Percentiles rank a stretch among this genome's conserved stretches.
Conservation (phyloP, 768 basidiomycete genomes). For the Suillus discolor region DNA sequence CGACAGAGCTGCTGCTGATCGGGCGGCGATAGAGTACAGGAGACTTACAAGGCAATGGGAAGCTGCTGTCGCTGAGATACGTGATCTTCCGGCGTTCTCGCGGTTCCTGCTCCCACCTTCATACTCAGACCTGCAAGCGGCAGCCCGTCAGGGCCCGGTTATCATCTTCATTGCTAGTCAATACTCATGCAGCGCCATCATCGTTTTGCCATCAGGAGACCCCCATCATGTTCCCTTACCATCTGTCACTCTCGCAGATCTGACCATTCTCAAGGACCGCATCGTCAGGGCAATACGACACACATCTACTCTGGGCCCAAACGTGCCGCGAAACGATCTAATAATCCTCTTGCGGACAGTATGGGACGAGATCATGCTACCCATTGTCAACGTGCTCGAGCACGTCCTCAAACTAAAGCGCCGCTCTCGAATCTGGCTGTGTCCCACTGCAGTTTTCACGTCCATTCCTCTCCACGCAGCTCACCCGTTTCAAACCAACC, state of each 20-base stretch:
- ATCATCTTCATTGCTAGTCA: not conserved
- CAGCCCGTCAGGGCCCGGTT: not conserved
- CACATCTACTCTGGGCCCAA: not conserved
- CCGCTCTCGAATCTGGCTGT: constrained; percentile 1
- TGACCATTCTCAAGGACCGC: constrained; percentile 11
- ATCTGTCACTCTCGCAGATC: not conserved
- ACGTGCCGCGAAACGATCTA: not conserved
- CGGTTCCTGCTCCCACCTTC: too few relatives aligned
- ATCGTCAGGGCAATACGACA: constrained; percentile 5
- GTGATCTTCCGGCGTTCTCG: too few relatives aligned
- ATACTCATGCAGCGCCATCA: not conserved
- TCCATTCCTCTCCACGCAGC: too few relatives aligned
- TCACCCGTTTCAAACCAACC: not conserved
- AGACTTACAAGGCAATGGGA: not conserved
- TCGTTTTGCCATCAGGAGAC: not conserved
- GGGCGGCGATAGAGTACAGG: not conserved
- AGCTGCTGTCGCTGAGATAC: not conserved
- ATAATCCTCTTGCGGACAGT: not conserved
- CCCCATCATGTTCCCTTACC: not conserved
- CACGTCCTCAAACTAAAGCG: not conserved
- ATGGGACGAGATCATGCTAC: not conserved
- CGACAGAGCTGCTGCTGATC: not conserved
- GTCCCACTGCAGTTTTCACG: not conserved
- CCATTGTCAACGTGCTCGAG: not conserved
- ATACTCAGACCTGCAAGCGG: not conserved